phyloP scores from a whole-genome alignment of 2,329 filamentous ascomycete species.

The Salinomyces thailandicus region DNA sequence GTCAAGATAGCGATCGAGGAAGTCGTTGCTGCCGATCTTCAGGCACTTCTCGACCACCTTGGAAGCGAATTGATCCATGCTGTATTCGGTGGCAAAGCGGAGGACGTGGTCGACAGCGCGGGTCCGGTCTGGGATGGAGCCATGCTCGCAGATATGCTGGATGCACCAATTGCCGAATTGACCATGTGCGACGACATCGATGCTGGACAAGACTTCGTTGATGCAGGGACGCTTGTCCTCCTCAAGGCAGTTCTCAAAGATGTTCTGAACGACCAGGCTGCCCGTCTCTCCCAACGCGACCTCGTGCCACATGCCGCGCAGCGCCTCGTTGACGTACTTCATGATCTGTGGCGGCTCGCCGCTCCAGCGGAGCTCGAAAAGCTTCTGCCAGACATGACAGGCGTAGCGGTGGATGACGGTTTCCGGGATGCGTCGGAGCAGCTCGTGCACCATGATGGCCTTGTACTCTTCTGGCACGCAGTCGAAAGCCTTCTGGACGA shows the following conservation, averaged over 20 bases:
- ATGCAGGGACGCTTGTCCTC: conserved; percentile 99
- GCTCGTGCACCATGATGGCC: conserved; percentile 95
- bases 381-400: conserved; percentile 98
- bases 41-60: conserved; percentile 99
- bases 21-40: conserved; percentile 87
- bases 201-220: conserved; percentile 87
- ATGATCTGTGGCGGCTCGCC: conserved; percentile 95
- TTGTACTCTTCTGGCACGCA: conserved; percentile 97
- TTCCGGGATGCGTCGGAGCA: conserved; percentile 88
- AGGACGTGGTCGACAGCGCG: conserved; percentile 94
- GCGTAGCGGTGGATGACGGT: conserved; percentile 98
- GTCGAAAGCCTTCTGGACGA: conserved; percentile 97
- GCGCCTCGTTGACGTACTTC: conserved; percentile 92
- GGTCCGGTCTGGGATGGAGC: conserved; percentile 78
- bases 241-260: conserved; percentile 97
- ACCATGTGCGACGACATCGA: conserved; percentile 91
- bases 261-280: conserved; percentile 96
- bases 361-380: conserved; percentile 94
- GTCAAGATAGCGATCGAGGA: conserved; percentile 83
- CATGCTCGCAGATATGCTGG: conserved; percentile 97
- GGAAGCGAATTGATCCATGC: conserved; percentile 97
- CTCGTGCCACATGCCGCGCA: conserved; percentile 97
- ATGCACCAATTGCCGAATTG: conserved; percentile 99
- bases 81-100: conserved; percentile 86
- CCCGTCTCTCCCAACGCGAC: conserved; percentile 95